Base-by-base conservation (phyloP, 306 rosid species). In the Vigna nakashimae region DNA sequence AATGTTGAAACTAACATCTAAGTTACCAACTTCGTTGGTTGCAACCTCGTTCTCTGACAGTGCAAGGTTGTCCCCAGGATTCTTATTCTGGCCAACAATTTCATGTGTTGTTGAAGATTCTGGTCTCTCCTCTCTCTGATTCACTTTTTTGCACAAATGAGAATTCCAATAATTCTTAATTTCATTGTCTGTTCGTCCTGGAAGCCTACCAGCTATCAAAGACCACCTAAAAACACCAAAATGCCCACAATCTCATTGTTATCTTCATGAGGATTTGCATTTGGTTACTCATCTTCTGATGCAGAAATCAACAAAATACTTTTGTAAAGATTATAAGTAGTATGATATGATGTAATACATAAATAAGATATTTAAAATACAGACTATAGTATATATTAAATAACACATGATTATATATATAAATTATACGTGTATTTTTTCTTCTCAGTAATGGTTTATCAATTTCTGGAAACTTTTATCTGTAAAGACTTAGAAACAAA, bases 141-240 rank as follows among this genome's bases (percentile, higher is more conserved):
- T 84, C 0, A 79, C 71, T 73, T 90, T 90, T 76, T 84, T 90
- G 84, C 90, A 80, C 88, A 90, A 88, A 88, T 88, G 91, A 80
- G 94, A 90, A 86, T 90, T 90, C 94, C 94, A 90, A 2, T 90
- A 87, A 22, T 90, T 90, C 75, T 90, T 90, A 2, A 90, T 90
- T 85, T 90, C 91, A 53, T 88, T 90, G 83, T 90, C 91, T 43
- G 94, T 90, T 84, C 91, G 84, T 3, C 94, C 94, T 0, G 94
- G 94, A 71, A 90, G 90, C 50, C 94, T 80, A 24, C 94, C 94
- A 2, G 94, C 94, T n/a, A 90, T 90, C 80, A 90, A 71, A 1
- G 94, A 88, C 94, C 94, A 90, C 82, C 94, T 90, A 46, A 43
- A 10, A 18, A 81, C 78, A 84, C 26, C 53, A 46, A 59, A 30